These are phyloP conservation scores for Hibiscus mutabilis DNA, from an alignment of 345 rosid genomes.

Conservation along the genomic window DNA sequence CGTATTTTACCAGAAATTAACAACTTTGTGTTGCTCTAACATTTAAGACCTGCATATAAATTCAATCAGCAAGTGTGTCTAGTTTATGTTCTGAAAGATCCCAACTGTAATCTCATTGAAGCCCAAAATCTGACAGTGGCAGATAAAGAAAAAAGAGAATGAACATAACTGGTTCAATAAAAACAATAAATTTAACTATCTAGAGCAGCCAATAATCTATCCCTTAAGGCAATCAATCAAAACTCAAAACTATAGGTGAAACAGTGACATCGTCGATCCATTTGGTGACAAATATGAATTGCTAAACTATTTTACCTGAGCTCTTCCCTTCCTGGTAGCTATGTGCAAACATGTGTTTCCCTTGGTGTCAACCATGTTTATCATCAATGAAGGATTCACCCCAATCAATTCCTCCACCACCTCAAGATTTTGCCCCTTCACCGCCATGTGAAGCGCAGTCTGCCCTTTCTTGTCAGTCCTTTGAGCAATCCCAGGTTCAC, in stretches of 20 bases:
- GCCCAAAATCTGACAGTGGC: too few relatives aligned
- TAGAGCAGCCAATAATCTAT: neutral
- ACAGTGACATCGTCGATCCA: neutral
- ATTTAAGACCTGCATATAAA: too few relatives aligned
- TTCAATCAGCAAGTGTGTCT: too few relatives aligned
- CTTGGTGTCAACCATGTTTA: slow-evolving; percentile 62
- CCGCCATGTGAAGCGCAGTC: slow-evolving; percentile 96
- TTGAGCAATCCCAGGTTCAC: slow-evolving; percentile 50
- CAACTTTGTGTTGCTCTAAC: too few relatives aligned
- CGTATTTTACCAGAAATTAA: too few relatives aligned
- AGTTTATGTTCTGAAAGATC: too few relatives aligned
- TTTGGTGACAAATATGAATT: neutral
- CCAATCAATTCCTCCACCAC: slow-evolving; percentile 62
- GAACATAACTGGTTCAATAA: too few relatives aligned
- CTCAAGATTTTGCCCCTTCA: slow-evolving; percentile 63
- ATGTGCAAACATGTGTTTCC: slow-evolving; percentile 81
- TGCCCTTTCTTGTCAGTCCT: slow-evolving; percentile 89
- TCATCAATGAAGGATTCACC: slow-evolving; percentile 44
- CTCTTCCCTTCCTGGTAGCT: slow-evolving; percentile 77
- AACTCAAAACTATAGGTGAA: neutral
- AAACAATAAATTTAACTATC: too few relatives aligned
- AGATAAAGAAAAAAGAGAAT: too few relatives aligned
- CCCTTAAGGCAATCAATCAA: neutral
- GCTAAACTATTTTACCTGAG: slow-evolving; percentile 36
- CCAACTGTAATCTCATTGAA: too few relatives aligned